phyloP scores from a whole-genome alignment of 352 stramenopile species.

The Pythium rhizo-oryzae region DNA sequence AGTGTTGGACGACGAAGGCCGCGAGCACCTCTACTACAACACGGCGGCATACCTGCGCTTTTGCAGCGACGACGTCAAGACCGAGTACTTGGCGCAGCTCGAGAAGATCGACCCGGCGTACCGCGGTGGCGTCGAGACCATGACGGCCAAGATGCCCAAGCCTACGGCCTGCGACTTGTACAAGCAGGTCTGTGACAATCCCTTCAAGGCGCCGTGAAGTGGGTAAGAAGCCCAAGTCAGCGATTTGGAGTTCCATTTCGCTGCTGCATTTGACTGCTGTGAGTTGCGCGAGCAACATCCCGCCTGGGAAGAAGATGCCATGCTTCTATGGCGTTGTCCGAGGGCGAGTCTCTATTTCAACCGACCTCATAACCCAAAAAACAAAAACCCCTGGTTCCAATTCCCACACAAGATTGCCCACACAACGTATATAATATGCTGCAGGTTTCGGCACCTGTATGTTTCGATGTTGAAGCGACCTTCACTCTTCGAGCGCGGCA shows the following conservation, averaged over 20 bases:
- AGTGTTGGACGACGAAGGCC: conserved; percentile 22
- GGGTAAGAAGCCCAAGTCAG: background rate
- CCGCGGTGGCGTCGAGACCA: conserved; percentile 24
- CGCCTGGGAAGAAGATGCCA: background rate
- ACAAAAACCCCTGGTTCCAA: background rate
- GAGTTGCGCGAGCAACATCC: no score
- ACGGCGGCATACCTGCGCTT: conserved; percentile 34
- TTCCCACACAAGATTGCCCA: background rate
- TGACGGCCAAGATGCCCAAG: conserved; percentile 13
- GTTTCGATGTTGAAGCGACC: conserved; percentile 15
- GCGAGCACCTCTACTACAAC: conserved; percentile 32
- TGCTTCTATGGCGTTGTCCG: no score
- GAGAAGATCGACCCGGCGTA: conserved; percentile 31
- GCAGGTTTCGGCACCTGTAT: background rate
- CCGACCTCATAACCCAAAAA: background rate
- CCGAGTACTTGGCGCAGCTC: conserved; percentile 34
- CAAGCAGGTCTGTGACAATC: conserved; percentile 23
- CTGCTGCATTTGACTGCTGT: no score
- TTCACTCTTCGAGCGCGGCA: background rate
- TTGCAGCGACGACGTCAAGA: conserved; percentile 20
- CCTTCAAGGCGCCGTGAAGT: conserved; percentile 19
- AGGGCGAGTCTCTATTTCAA: background rate
- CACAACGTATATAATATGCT: background rate
- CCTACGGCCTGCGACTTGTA: conserved; percentile 30
- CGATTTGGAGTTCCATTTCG: no score